phyloP scores from a whole-genome alignment of 345 rosid genomes.

The Pelargonium nanum region DNA sequence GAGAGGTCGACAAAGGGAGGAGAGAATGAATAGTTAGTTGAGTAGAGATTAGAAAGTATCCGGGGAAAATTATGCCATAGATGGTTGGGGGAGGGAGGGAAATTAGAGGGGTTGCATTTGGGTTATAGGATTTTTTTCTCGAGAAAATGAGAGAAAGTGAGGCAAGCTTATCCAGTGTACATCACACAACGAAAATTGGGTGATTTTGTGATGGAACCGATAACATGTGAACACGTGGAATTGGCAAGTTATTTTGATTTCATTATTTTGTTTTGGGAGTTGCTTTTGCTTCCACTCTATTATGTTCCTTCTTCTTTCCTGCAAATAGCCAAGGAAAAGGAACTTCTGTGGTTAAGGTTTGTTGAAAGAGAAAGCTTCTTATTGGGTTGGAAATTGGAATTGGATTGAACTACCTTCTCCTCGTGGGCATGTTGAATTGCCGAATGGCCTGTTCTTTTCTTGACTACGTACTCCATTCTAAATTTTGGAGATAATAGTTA shows the following conservation, averaged over 20 bases:
- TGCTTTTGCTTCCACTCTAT: not conserved
- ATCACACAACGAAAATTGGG: constrained; percentile 6
- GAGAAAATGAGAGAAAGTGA: constrained; percentile 14
- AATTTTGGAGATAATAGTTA: too few relatives aligned
- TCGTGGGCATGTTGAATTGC: too few relatives aligned
- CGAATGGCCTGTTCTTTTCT: too few relatives aligned
- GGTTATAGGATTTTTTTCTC: not conserved
- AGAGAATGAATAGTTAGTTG: not conserved
- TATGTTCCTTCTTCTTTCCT: too few relatives aligned
- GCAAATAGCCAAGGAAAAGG: not conserved
- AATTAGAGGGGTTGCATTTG: not conserved
- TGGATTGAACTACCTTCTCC: too few relatives aligned
- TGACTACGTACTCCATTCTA: too few relatives aligned
- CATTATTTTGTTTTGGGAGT: not conserved
- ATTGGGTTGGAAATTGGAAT: too few relatives aligned
- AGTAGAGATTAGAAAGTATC: constrained; percentile 1
- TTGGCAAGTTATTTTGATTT: not conserved
- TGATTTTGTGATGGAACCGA: constrained; percentile 11
- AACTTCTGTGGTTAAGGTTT: constrained; percentile 14
- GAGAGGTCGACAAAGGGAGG: not conserved
- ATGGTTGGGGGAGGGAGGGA: constrained; percentile 12
- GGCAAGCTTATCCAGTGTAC: constrained; percentile 29
- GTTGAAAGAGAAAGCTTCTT: not conserved
- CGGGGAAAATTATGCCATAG: not conserved
- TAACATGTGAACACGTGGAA: constrained; percentile 23